These are phyloP conservation scores for Saturnispora silvae DNA, from an alignment of 805 yeast species.

Conservation along the genomic window DNA sequence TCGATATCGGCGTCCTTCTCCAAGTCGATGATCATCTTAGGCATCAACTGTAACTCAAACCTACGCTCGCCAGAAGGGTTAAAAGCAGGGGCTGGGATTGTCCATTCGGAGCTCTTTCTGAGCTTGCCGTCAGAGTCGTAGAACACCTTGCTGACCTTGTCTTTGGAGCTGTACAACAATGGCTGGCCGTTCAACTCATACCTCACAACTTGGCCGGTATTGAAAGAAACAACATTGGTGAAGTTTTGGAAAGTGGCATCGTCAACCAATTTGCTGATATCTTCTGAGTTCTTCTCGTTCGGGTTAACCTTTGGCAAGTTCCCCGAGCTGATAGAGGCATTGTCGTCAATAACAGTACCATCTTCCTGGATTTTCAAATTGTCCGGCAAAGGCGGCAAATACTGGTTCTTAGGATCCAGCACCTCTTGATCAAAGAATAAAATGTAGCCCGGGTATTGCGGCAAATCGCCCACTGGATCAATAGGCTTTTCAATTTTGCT, in stretches of 20 bases:
- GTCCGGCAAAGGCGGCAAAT: conserved; percentile 36
- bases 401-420: conserved; percentile 39
- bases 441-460: conserved; percentile 54
- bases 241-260: conserved; percentile 76
- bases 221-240: conserved; percentile 62
- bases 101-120: conserved; percentile 13
- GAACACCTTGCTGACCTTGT: conserved; percentile 39
- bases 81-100: conserved; percentile 49
- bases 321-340: conserved; percentile 8
- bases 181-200: conserved; percentile 78
- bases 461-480: conserved; percentile 22
- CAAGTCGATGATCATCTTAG: conserved; percentile 75
- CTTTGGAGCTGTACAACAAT: conserved; percentile 57
- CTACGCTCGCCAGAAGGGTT: conserved; percentile 51
- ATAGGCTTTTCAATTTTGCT: not conserved
- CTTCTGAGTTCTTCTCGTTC: conserved; percentile 30
- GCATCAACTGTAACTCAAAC: conserved; percentile 90
- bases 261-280: conserved; percentile 46
- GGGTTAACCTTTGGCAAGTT: conserved; percentile 15
- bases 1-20: conserved; percentile 37
- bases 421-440: conserved; percentile 66
- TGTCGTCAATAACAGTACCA: conserved; percentile 10
- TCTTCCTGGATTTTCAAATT: conserved; percentile 11
- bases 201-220: conserved; percentile 79
- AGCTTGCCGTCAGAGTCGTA: conserved; percentile 18